Percentiles rank a stretch among this genome's conserved stretches.
Conservation (phyloP, 495 filamentous ascomycete species). For the Podospora conica region DNA sequence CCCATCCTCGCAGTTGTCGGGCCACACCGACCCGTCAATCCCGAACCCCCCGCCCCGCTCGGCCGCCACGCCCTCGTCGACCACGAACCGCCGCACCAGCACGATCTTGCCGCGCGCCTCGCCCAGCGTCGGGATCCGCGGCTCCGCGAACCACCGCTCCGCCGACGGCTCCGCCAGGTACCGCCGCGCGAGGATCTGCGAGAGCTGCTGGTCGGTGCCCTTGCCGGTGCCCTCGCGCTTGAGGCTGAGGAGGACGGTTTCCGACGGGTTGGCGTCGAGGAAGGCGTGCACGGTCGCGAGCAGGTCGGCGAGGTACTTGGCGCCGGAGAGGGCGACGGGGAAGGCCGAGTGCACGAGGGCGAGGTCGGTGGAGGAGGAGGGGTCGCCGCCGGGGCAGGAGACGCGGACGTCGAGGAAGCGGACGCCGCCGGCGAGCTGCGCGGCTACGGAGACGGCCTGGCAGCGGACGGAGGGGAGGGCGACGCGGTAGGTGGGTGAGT, state of each 20-base stretch:
- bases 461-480: slow-evolving; percentile 92
- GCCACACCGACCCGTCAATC: slow-evolving; percentile 79
- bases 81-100: slow-evolving; percentile 71
- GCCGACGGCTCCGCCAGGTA: slow-evolving; percentile 50
- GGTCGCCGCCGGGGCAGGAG: slow-evolving; percentile 26
- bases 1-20: slow-evolving; percentile 79
- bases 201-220: slow-evolving; percentile 73
- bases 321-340: slow-evolving; percentile 40
- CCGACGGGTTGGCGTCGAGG: slow-evolving; percentile 68
- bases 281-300: slow-evolving; percentile 65
- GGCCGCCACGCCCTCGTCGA: slow-evolving; percentile 53
- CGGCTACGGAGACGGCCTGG: slow-evolving; percentile 68
- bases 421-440: slow-evolving; percentile 83
- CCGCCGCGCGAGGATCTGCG: slow-evolving; percentile 60
- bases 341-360: slow-evolving; percentile 43
- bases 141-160: slow-evolving; percentile 67
- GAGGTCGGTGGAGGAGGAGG: slow-evolving; percentile 46
- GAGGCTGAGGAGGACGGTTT: slow-evolving; percentile 78
- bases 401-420: slow-evolving; percentile 91
- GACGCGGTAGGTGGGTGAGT: slow-evolving; percentile 73
- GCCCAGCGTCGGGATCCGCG: slow-evolving; percentile 74
- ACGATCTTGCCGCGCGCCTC: slow-evolving; percentile 78
- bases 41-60: slow-evolving; percentile 66
- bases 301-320: slow-evolving; percentile 68
- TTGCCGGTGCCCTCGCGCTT: slow-evolving; percentile 85